phyloP scores from a whole-genome alignment of 169 alveolate species.

The Miamiensis avidus region DNA sequence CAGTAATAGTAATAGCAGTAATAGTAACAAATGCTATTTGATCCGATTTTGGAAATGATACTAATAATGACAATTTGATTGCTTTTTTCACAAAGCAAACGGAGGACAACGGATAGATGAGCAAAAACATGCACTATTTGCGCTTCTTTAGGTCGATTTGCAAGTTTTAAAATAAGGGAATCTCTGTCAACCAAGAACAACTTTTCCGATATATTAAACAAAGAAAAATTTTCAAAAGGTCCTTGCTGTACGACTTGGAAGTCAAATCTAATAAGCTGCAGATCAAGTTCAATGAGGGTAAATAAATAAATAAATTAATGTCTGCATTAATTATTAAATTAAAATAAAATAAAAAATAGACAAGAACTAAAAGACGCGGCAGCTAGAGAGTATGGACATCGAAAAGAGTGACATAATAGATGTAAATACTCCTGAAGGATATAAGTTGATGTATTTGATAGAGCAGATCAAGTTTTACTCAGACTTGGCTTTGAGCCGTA shows the following conservation, averaged over 20 bases:
- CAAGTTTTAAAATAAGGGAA: constrained; percentile 36
- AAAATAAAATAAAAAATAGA: no score
- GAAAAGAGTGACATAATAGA: background rate
- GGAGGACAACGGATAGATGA: background rate
- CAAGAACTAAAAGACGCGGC: no score
- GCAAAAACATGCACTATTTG: background rate
- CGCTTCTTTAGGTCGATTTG: constrained; percentile 44
- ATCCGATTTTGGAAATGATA: no score
- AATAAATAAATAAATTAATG: no score
- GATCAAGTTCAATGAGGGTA: constrained; percentile 1
- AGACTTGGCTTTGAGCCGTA: constrained; percentile 35
- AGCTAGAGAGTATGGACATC: no score
- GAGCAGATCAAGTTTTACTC: constrained; percentile 29
- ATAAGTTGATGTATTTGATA: constrained; percentile 19
- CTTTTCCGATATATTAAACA: constrained; percentile 1
- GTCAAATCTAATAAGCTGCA: background rate
- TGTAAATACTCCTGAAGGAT: background rate
- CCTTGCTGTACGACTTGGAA: background rate
- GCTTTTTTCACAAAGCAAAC: no score
- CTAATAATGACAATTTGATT: background rate
- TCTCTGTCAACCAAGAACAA: constrained; percentile 42
- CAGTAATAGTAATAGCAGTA: background rate
- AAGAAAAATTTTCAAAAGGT: background rate
- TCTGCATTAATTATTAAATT: no score
- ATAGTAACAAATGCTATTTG: background rate